Percentiles rank a stretch among this genome's conserved stretches.
Evolutionary conservation across 2,329 filamentous ascomycete genomes (phyloP).

Genomic region (Colletotrichum eleusines): DNA sequence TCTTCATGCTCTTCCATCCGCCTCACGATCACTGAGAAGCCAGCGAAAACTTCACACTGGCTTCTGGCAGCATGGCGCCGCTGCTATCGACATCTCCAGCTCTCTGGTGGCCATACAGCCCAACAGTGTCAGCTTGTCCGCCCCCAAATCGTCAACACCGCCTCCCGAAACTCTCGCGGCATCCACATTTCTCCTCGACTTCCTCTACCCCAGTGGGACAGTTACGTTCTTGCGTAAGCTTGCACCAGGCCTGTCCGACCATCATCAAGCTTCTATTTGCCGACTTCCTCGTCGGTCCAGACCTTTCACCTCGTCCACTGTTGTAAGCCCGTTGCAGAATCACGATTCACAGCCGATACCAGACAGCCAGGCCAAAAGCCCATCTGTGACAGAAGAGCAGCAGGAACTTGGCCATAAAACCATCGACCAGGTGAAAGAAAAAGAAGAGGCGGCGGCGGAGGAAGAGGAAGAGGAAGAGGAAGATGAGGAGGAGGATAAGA

Average conservation of each 20-base stretch:
- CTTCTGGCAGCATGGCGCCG: conserved; percentile 68
- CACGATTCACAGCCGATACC: neutral
- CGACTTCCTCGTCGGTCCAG: conserved; percentile 40
- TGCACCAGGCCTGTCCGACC: conserved; percentile 41
- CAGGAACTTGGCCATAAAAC: neutral
- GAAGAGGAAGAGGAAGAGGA: neutral
- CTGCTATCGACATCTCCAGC: conserved; percentile 60
- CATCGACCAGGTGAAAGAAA: neutral
- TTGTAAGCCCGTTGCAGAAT: conserved; percentile 4
- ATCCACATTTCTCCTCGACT: conserved; percentile 66
- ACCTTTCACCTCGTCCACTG: conserved; percentile 46
- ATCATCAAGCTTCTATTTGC: conserved; percentile 38
- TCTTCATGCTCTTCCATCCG: conserved; percentile 62
- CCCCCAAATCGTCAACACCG: conserved; percentile 45
- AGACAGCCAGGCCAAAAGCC: neutral
- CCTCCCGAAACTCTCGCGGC: conserved; percentile 53
- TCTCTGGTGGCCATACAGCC: conserved; percentile 50
- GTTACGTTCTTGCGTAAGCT: conserved; percentile 56
- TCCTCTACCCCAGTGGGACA: conserved; percentile 64
- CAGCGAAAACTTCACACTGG: conserved; percentile 60
- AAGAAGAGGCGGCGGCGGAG: too few relatives aligned
- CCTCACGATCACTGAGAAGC: conserved; percentile 52
- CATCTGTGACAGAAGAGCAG: neutral
- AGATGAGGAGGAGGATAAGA: neutral
- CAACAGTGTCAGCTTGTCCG: conserved; percentile 42